Evolutionary conservation across 148 eudicot genomes (phyloP).

Genomic region (Limonium bicolor): DNA sequence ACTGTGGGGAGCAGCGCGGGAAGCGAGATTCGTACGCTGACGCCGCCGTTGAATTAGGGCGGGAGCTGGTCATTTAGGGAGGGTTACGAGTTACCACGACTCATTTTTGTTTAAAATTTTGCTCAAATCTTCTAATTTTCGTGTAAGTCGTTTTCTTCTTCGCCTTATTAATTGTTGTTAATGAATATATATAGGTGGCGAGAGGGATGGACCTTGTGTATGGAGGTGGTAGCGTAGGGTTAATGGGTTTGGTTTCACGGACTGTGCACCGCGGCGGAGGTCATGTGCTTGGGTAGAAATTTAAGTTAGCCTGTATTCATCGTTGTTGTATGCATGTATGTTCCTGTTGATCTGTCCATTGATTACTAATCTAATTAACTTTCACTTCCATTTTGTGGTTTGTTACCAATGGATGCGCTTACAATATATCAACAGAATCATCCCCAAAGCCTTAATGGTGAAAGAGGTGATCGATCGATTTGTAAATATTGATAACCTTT

Average conservation of each 20-base stretch:
- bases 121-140: not conserved
- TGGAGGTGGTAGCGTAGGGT: constrained; percentile 19
- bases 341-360: not conserved
- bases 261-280: constrained; percentile 14
- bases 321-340: too few species aligned
- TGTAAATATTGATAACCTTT: not conserved
- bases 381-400: not conserved
- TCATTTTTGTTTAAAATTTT: too few species aligned
- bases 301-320: not conserved
- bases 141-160: too few species aligned
- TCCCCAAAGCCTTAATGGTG: not conserved
- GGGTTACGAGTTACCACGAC: not conserved
- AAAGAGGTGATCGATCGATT: constrained; percentile 24
- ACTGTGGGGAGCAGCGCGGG: not conserved
- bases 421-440: not conserved
- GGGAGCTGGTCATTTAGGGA: not conserved
- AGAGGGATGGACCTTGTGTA: constrained; percentile 10
- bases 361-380: not conserved
- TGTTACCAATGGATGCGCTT: too few species aligned
- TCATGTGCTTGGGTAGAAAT: constrained; percentile 14
- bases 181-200: constrained; percentile 7
- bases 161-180: too few species aligned
- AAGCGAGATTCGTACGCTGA: not conserved
- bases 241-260: constrained; percentile 18
- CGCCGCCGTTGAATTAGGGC: not conserved